These are phyloP conservation scores for Dactylorhiza incarnata DNA, from an alignment of 106 monocot genomes.

Conservation along the genomic window DNA sequence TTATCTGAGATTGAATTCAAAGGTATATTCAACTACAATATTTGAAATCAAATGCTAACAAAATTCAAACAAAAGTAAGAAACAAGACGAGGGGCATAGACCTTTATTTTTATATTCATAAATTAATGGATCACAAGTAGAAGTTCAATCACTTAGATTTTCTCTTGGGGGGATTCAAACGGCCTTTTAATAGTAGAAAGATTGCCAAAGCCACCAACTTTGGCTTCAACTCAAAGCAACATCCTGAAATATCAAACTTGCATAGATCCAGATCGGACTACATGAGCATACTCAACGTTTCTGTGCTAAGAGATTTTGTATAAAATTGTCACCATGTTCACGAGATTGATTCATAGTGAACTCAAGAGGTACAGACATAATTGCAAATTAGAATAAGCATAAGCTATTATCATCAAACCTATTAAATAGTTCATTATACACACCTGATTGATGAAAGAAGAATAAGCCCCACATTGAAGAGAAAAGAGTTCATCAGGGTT, in stretches of 20 bases:
- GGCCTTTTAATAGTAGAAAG: not conserved
- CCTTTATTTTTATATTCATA: not conserved
- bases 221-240: not conserved
- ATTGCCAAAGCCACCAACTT: not conserved
- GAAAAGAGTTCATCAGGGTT: constrained; percentile 98
- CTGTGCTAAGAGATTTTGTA: not conserved
- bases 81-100: not conserved
- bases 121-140: not conserved
- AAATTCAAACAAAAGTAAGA: not conserved
- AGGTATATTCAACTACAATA: not conserved
- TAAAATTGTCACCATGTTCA: not conserved
- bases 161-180: too few relatives aligned
- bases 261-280: not conserved
- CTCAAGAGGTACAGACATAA: not conserved
- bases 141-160: not conserved
- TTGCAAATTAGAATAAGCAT: not conserved
- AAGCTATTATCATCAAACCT: not conserved
- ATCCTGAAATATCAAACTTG: not conserved
- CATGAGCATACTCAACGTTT: not conserved
- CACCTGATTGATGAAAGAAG: constrained; percentile 97
- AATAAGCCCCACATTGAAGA: constrained; percentile 95
- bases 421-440: not conserved
- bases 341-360: not conserved
- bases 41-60: not conserved
- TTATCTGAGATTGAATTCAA: too few relatives aligned